phyloP scores from a whole-genome alignment of 1,284 basidiomycete species.

The Pseudozyma flocculosa region DNA sequence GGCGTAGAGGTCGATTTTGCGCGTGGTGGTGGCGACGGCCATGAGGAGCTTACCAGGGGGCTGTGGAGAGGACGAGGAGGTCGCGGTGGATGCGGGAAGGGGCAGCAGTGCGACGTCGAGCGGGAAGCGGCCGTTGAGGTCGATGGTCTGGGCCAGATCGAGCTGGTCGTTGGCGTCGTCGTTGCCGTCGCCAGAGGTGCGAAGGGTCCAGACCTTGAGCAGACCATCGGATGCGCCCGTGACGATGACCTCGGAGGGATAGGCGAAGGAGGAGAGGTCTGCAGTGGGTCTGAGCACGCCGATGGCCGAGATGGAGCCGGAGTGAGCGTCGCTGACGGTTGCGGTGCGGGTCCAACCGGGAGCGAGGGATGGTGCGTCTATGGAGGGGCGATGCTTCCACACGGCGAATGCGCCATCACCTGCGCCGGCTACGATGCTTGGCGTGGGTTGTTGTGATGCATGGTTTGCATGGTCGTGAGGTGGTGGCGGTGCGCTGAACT shows the following conservation, averaged over 20 bases:
- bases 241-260: constrained; percentile 18
- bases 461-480: neutral
- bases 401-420: constrained; percentile 32
- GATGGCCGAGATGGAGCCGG: constrained; percentile 35
- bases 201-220: constrained; percentile 36
- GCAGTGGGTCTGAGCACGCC: constrained; percentile 31
- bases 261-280: neutral
- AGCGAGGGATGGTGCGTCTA: neutral
- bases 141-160: constrained; percentile 28
- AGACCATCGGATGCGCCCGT: constrained; percentile 45
- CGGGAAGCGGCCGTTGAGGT: constrained; percentile 41
- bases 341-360: neutral
- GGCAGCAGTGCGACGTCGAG: constrained; percentile 43
- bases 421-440: constrained; percentile 33
- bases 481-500: constrained; percentile 13
- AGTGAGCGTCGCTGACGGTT: constrained; percentile 23
- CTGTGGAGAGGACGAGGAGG: neutral
- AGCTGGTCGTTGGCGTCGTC: constrained; percentile 3
- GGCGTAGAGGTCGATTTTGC: constrained; percentile 42
- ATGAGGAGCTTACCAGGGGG: constrained; percentile 22
- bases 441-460: neutral
- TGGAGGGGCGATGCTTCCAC: constrained; percentile 6
- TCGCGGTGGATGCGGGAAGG: constrained; percentile 14
- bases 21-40: constrained; percentile 48
- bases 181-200: neutral